These are phyloP conservation scores for Ophiostoma piceae DNA, from an alignment of 2,329 filamentous ascomycete species.

Conservation along the genomic window DNA sequence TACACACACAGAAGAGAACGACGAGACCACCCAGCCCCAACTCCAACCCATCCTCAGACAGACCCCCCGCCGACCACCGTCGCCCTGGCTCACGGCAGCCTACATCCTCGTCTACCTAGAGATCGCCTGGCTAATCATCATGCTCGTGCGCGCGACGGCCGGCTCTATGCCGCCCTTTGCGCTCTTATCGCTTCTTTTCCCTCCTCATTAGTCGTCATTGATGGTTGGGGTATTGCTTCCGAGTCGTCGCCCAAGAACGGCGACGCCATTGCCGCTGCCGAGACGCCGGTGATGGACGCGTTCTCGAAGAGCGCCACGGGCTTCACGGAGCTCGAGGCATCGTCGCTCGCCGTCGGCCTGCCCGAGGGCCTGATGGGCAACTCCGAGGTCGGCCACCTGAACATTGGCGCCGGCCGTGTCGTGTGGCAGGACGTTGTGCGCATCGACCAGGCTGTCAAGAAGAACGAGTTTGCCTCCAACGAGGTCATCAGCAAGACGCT, in stretches of 20 bases:
- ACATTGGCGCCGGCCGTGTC: conserved; percentile 94
- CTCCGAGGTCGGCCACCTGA: conserved; percentile 96
- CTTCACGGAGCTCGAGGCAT: conserved; percentile 90
- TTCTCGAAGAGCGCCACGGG: conserved; percentile 78
- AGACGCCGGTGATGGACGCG: conserved; percentile 91
- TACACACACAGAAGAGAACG: background rate
- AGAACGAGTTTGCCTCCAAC: conserved; percentile 69
- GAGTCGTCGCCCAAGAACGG: conserved; percentile 77
- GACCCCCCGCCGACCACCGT: conserved; percentile 30
- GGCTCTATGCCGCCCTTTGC: conserved; percentile 13
- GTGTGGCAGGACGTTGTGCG: conserved; percentile 98
- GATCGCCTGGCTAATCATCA: conserved; percentile 54
- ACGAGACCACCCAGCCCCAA: background rate
- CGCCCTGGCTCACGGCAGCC: conserved; percentile 39
- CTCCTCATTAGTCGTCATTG: conserved; percentile 76
- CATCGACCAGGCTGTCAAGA: conserved; percentile 90
- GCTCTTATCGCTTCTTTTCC: conserved; percentile 9
- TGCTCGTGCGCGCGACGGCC: conserved; percentile 42
- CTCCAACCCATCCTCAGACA: background rate
- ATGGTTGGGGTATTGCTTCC: conserved; percentile 90
- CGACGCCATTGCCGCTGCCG: conserved; percentile 89
- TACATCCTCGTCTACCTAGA: conserved; percentile 54
- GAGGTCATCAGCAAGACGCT: conserved; percentile 73
- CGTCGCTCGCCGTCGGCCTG: conserved; percentile 88
- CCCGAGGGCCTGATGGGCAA: conserved; percentile 98